A percentile compares a stretch with the other conserved stretches of the same genome.
These are phyloP conservation scores for Melaleuca quinquenervia DNA, from an alignment of 345 rosid genomes.

Conservation along the genomic window DNA sequence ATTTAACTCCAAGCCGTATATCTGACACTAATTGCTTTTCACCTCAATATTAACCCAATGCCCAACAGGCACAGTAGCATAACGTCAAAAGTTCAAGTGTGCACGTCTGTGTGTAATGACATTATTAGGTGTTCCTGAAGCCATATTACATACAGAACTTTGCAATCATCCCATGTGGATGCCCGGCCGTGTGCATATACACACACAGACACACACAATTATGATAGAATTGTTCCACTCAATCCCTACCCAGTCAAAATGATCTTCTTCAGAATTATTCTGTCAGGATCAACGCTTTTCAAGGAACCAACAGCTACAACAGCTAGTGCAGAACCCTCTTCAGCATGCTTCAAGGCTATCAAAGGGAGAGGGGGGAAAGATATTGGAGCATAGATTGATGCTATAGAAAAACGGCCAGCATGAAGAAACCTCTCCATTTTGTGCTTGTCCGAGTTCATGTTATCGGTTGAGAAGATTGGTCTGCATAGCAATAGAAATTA, in stretches of 20 bases:
- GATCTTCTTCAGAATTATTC: slow-evolving; percentile 75
- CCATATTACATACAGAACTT: background rate
- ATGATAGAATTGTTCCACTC: background rate
- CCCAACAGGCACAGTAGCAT: background rate
- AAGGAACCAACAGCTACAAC: slow-evolving; percentile 90
- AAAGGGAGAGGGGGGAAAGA: slow-evolving; percentile 79
- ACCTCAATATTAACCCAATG: background rate
- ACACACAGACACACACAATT: background rate
- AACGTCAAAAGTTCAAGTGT: background rate
- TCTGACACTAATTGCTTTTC: background rate
- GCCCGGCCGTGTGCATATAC: background rate
- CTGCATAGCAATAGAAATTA: slow-evolving; percentile 26
- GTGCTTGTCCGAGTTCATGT: slow-evolving; percentile 72
- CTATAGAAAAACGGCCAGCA: slow-evolving; percentile 62
- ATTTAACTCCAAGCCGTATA: background rate
- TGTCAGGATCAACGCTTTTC: slow-evolving; percentile 72
- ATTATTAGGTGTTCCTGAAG: background rate
- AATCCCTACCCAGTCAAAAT: slow-evolving; percentile 76
- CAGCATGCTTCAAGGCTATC: slow-evolving; percentile 55
- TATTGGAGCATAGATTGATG: slow-evolving; percentile 84
- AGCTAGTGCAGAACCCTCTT: slow-evolving; percentile 31
- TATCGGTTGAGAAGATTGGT: slow-evolving; percentile 80
- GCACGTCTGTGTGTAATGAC: background rate
- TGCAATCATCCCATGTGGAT: background rate
- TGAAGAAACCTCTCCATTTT: slow-evolving; percentile 98